These are phyloP conservation scores for Debaryomyces maramus DNA, from an alignment of 805 yeast species.

Conservation along the genomic window DNA sequence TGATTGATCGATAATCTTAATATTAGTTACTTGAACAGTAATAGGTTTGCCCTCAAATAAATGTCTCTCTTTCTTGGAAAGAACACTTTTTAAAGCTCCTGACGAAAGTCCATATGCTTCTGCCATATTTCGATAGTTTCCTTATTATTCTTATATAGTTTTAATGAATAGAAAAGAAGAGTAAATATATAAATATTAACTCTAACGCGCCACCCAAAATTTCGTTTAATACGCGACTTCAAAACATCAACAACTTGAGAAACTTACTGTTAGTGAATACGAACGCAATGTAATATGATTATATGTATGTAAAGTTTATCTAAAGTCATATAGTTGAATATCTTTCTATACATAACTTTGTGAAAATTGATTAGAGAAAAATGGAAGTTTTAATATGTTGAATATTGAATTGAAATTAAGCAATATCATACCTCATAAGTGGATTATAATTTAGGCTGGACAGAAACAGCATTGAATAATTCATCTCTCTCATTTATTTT, in stretches of 20 bases:
- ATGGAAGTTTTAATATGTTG: constrained; percentile 1
- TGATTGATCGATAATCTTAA: constrained; percentile 29
- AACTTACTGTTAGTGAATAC: background rate
- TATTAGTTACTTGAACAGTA: constrained; percentile 34
- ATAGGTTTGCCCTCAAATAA: constrained; percentile 29
- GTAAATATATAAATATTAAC: background rate
- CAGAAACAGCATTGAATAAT: constrained; percentile 37
- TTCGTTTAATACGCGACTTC: background rate
- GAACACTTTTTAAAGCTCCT: constrained; percentile 26
- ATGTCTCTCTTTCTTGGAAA: constrained; percentile 22
- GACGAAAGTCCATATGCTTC: constrained; percentile 20
- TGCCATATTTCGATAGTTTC: constrained; percentile 2
- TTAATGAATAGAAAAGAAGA: constrained; percentile 2
- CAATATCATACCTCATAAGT: background rate
- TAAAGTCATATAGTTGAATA: too few relatives aligned
- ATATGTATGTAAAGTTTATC: background rate
- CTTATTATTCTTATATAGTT: background rate
- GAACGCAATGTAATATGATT: too few relatives aligned
- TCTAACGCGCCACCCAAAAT: constrained; percentile 9
- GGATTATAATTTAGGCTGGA: constrained; percentile 26
- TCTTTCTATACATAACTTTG: too few relatives aligned
- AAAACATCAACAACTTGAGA: background rate
- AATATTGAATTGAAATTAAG: constrained; percentile 4
- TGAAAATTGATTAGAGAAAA: too few relatives aligned
- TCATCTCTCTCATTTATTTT: constrained; percentile 41